Conservation (phyloP, 2,329 filamentous ascomycete species). For the Lachnellula hyalina region DNA sequence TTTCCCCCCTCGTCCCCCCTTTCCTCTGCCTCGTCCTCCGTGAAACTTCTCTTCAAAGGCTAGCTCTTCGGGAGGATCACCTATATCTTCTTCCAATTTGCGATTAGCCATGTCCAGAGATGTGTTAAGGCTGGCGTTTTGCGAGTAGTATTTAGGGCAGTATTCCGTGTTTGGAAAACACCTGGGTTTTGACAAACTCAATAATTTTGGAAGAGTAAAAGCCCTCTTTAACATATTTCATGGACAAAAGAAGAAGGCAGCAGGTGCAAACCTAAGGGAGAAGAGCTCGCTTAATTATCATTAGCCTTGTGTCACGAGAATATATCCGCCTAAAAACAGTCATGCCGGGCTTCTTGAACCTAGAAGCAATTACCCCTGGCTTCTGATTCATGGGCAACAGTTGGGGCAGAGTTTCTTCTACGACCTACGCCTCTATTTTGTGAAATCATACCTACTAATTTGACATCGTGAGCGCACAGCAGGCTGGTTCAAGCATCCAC, state of each 20-base stretch:
- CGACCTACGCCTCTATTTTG: slow-evolving; percentile 38
- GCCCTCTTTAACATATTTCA: background rate
- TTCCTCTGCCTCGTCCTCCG: slow-evolving; percentile 1
- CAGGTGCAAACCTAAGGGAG: background rate
- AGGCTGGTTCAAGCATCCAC: slow-evolving; percentile 4
- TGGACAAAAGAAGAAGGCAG: background rate
- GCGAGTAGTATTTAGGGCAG: no score
- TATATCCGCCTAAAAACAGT: background rate
- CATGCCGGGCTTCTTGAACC: background rate
- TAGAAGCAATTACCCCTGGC: background rate
- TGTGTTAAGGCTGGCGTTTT: background rate
- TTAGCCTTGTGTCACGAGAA: background rate
- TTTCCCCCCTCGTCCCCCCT: slow-evolving; percentile 9
- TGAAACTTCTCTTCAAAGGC: slow-evolving; percentile 2
- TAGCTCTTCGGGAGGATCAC: slow-evolving; percentile 2
- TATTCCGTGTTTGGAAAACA: no score
- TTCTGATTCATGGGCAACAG: slow-evolving; percentile 4
- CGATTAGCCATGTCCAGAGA: slow-evolving; percentile 3
- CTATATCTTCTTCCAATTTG: slow-evolving; percentile 1
- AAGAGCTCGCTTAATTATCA: background rate
- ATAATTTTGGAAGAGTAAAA: background rate
- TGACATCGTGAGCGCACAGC: slow-evolving; percentile 3
- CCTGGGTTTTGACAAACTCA: background rate
- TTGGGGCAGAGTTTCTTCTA: slow-evolving; percentile 25
- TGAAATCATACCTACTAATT: slow-evolving; percentile 36